Percentiles rank a stretch among this genome's conserved stretches.
Conservation (phyloP, 75 land plant genomes). For the Picea sitchensis region DNA sequence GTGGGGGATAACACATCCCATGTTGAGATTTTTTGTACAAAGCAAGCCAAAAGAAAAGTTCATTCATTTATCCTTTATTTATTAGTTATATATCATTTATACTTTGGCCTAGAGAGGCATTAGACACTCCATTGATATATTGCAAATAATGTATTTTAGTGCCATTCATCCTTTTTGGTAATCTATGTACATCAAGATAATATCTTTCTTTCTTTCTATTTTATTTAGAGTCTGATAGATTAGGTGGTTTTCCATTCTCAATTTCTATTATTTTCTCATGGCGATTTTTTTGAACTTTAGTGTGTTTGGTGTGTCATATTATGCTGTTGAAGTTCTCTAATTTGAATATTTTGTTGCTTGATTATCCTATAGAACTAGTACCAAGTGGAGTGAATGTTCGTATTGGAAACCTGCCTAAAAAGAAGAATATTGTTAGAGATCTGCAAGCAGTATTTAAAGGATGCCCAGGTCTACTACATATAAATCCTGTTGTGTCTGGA, state of each 20-base stretch:
- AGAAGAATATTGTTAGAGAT: constrained; percentile 82
- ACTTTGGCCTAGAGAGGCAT: background rate
- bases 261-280: background rate
- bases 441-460: constrained; percentile 54
- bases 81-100: background rate
- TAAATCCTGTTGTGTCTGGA: constrained; percentile 64
- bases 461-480: constrained; percentile 58
- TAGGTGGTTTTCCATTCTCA: background rate
- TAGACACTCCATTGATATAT: constrained; percentile 2
- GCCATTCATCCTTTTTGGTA: background rate
- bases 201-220: background rate
- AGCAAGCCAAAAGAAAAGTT: no score
- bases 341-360: background rate
- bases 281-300: background rate
- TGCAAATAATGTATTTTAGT: background rate
- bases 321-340: background rate
- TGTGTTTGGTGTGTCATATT: background rate
- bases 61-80: no score
- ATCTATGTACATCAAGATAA: background rate
- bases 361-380: constrained; percentile 10
- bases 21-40: no score
- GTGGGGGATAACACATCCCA: no score
- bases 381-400: constrained; percentile 64
- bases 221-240: background rate
- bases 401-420: constrained; percentile 72